phyloP scores from a whole-genome alignment of 257 asterid genomes.

The Scutellaria galericulata region DNA sequence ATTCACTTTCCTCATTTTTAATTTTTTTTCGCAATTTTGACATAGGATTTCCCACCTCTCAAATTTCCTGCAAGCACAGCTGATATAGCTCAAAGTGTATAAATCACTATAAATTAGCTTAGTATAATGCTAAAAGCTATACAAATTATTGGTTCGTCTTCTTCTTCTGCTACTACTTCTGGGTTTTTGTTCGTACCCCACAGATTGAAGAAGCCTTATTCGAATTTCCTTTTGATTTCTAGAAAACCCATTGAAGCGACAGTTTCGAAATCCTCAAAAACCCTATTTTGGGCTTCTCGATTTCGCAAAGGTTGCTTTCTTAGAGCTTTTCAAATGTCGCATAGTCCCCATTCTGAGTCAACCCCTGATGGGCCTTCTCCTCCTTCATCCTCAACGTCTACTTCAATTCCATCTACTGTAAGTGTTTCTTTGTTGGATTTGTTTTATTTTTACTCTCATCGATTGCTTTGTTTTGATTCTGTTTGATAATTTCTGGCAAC shows the following conservation, averaged over 20 bases:
- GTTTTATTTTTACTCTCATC: neutral
- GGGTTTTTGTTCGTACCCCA: slow-evolving; percentile 56
- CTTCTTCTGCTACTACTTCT: slow-evolving; percentile 65
- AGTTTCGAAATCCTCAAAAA: slow-evolving; percentile 29
- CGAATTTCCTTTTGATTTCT: slow-evolving; percentile 53
- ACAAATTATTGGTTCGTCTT: slow-evolving; percentile 75
- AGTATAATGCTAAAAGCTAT: slow-evolving; percentile 76
- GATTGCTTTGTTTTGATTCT: neutral
- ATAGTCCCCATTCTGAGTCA: slow-evolving; percentile 49
- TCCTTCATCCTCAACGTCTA: slow-evolving; percentile 50
- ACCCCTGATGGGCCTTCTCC: slow-evolving; percentile 54
- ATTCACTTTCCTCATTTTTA: neutral
- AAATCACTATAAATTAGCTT: no score
- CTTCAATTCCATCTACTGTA: slow-evolving; percentile 62
- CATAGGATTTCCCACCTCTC: slow-evolving; percentile 16
- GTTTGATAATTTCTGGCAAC: no score
- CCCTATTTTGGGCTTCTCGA: slow-evolving; percentile 37
- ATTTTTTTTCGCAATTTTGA: neutral
- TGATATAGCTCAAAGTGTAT: no score
- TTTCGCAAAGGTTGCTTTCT: slow-evolving; percentile 41
- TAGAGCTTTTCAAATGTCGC: slow-evolving; percentile 62
- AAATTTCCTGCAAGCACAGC: slow-evolving; percentile 4
- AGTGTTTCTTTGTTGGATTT: slow-evolving; percentile 35
- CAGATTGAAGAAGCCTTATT: slow-evolving; percentile 58
- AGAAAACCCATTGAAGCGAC: slow-evolving; percentile 51